Conservation (phyloP, 2,329 filamentous ascomycete genomes). For the Pseudogymnoascus sp. region DNA sequence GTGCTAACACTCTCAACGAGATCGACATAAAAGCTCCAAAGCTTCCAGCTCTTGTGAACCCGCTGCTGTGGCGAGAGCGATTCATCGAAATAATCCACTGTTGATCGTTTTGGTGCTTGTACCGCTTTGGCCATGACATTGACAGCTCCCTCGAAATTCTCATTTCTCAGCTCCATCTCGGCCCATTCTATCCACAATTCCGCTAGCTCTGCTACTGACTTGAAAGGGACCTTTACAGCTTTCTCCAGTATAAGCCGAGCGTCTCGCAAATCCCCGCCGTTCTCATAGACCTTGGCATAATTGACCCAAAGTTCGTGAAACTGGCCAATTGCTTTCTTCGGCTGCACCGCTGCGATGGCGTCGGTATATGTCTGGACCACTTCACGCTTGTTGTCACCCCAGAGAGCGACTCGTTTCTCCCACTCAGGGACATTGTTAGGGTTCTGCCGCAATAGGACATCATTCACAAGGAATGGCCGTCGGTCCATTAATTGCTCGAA, state of each 20-base stretch:
- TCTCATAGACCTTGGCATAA: constrained; percentile 95
- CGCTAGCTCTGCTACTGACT: constrained; percentile 90
- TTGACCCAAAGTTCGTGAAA: constrained; percentile 95
- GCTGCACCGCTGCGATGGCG: constrained; percentile 85
- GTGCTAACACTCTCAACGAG: constrained; percentile 90
- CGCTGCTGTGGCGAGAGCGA: constrained; percentile 87
- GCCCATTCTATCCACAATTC: constrained; percentile 99
- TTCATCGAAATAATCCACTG: constrained; percentile 98
- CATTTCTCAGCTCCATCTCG: constrained; percentile 91
- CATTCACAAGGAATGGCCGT: constrained; percentile 89
- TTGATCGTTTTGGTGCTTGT: constrained; percentile 93
- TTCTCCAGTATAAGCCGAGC: constrained; percentile 95
- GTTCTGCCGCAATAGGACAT: constrained; percentile 89
- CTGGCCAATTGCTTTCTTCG: constrained; percentile 86
- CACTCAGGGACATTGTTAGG: constrained; percentile 94
- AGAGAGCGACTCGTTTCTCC: constrained; percentile 92
- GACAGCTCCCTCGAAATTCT: constrained; percentile 91
- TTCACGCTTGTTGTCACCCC: constrained; percentile 87
- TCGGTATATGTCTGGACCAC: constrained; percentile 91
- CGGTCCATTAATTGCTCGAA: constrained; percentile 98
- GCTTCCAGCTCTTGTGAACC: constrained; percentile 97
- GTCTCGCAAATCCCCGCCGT: constrained; percentile 71
- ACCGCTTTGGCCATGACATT: constrained; percentile 96
- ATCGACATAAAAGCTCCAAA: constrained; percentile 99
- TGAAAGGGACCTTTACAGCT: constrained; percentile 94